phyloP scores from a whole-genome alignment of 257 asterid genomes.

The Jasminum sambac region DNA sequence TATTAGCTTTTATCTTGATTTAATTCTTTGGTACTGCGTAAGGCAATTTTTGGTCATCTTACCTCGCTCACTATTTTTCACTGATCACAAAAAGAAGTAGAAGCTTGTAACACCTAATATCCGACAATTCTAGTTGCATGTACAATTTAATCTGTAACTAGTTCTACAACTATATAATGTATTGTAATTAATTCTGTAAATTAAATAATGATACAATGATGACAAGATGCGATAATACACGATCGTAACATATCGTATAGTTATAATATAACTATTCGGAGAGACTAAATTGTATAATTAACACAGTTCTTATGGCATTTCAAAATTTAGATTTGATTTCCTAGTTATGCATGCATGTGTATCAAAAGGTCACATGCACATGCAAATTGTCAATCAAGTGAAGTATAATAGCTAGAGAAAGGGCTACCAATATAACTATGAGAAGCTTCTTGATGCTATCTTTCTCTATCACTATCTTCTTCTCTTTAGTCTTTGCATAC shows the following conservation, averaged over 20 bases:
- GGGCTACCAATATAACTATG: slow-evolving; percentile 9
- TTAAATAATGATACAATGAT: no score
- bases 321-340: no score
- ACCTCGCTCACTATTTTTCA: not conserved
- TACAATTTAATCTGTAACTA: not conserved
- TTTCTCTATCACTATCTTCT: slow-evolving; percentile 22
- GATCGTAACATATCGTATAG: no score
- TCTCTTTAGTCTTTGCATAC: slow-evolving; percentile 29
- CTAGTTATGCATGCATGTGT: no score
- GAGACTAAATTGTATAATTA: no score
- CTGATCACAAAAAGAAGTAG: not conserved
- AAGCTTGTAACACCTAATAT: not conserved
- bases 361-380: not conserved
- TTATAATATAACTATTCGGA: no score
- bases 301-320: no score
- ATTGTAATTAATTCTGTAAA: no score
- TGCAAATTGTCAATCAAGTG: not conserved
- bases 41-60: no score
- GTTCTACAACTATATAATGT: no score
- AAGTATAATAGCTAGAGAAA: not conserved
- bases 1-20: not conserved
- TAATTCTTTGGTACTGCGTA: not conserved
- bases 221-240: no score
- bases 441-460: slow-evolving; percentile 10
- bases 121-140: not conserved